Base-by-base conservation (phyloP, 805 yeast species). In the Candida berthetii region DNA sequence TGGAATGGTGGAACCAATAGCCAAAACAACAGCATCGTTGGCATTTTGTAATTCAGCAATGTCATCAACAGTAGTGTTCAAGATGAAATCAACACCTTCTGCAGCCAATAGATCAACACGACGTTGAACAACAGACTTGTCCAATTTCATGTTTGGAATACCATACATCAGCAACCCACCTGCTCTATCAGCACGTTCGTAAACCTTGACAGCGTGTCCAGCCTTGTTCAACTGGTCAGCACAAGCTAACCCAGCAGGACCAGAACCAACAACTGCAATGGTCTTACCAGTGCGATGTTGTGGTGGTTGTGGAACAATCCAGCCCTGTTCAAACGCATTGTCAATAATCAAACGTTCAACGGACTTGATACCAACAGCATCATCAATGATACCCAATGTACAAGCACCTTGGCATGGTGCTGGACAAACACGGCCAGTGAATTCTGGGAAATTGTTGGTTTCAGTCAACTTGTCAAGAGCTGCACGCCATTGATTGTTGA, bases 391-490 rank as follows among this genome's bases (percentile, higher is more conserved):
- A 37, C 96, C 96, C 55, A 93, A 74, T 28, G 88, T 91, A 67
- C 95, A 85, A 3, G 98, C 96, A 54, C 97, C 97, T 65, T 90
- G 95, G 71, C 99, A 91, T 49, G 99, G 99, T 46, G 98, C 98
- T 18, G 99, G 99, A 69, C 99, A 91, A 48, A 91, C 91, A 68
- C 97, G 81, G 46, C 97, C 96, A 45, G 98, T 91, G 59, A 93
- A 91, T 68, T 93, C 98, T 18, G 98, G 98, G 85, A 93, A 91
- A 69, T 93, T 91, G 71, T 91, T 91, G 46, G 99, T 93, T 90
- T 89, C 91, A 61, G 86, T 68, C 61, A 91, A 74, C 54, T 96
- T 77, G 61, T 89, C 91, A 55, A 89, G 73, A 16, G 99, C 99
- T 55, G 88, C 90, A 57, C 72, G 80, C 98, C 98, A 91, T 60